Percentiles rank a stretch among this genome's conserved stretches.
Evolutionary conservation across 108 stramenopile species (phyloP).

Genomic region (Tribonema minus): DNA sequence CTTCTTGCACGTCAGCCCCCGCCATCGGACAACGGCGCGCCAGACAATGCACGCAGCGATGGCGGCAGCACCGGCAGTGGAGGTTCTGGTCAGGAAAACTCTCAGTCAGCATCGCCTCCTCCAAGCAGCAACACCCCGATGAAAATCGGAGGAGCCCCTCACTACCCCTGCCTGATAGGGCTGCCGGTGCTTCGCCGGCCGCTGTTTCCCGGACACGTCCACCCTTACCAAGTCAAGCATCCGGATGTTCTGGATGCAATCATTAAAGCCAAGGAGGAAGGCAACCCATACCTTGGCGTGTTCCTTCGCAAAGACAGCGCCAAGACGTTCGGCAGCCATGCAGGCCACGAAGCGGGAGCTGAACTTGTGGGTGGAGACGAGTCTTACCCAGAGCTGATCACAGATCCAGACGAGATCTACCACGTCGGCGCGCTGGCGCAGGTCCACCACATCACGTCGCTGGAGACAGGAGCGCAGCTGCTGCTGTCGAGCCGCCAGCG

Average conservation of each 20-base stretch:
- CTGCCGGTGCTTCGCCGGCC: conserved; percentile 55
- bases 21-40: too few species aligned
- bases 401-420: conserved; percentile 45
- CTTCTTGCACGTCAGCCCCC: too few species aligned
- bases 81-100: too few species aligned
- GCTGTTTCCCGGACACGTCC: conserved; percentile 51
- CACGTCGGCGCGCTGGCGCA: conserved; percentile 57
- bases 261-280: not conserved
- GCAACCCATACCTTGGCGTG: conserved; percentile 48
- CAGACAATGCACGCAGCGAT: too few species aligned
- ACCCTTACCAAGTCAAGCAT: conserved; percentile 55
- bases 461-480: conserved; percentile 38
- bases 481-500: conserved; percentile 81
- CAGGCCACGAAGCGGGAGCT: not conserved
- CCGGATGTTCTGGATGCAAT: too few species aligned
- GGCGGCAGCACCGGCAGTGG: too few species aligned
- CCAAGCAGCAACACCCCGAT: too few species aligned
- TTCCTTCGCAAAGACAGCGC: conserved; percentile 48
- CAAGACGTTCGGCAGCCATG: not conserved
- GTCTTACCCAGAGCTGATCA: conserved; percentile 37
- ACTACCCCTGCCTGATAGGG: conserved; percentile 47
- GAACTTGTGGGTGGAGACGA: not conserved
- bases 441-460: conserved; percentile 13
- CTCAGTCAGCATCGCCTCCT: too few species aligned
- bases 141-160: too few species aligned